Percentiles rank a stretch among this genome's conserved stretches.
Conservation (phyloP, 192 early-diverging fungal genomes). For the Coemansia sp. region DNA sequence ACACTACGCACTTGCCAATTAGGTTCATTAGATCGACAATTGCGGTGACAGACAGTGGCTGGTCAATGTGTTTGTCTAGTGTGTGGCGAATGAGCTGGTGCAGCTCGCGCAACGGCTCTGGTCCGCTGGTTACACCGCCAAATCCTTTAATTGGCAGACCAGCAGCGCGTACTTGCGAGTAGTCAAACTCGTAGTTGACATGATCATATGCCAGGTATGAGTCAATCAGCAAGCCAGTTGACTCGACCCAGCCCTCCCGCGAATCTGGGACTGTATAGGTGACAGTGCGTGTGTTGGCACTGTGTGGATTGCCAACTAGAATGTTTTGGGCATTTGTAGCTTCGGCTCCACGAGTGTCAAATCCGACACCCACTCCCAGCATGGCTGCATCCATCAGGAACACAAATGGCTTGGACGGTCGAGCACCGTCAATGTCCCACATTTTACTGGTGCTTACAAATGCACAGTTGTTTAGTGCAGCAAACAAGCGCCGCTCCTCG, state of each 20-base stretch:
- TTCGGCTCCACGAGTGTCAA: conserved; percentile 51
- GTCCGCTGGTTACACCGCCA: conserved; percentile 51
- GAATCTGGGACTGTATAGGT: conserved; percentile 43
- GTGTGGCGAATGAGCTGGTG: conserved; percentile 32
- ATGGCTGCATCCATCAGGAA: conserved; percentile 57
- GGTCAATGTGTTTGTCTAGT: conserved; percentile 8
- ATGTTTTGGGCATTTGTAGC: background rate
- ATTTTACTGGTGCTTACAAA: conserved; percentile 55
- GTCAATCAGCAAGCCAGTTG: conserved; percentile 44
- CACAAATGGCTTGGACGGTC: conserved; percentile 37
- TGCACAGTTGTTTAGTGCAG: conserved; percentile 56
- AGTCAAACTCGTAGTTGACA: conserved; percentile 29
- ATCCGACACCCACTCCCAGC: conserved; percentile 59
- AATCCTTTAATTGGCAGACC: conserved; percentile 51
- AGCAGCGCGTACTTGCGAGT: conserved; percentile 27
- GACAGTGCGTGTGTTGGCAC: background rate
- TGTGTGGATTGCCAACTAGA: background rate
- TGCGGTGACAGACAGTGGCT: conserved; percentile 16
- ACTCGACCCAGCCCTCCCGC: conserved; percentile 56
- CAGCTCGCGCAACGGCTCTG: conserved; percentile 39
- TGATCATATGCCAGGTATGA: conserved; percentile 26
- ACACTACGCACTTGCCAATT: conserved; percentile 56
- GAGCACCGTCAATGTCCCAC: conserved; percentile 27
- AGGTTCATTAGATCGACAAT: conserved; percentile 59
- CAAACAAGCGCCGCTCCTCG: conserved; percentile 47